Evolutionary conservation across 2,329 filamentous ascomycete species (phyloP), one percentile per base, ranked within the genome.

Genomic region (Emmonsiellopsis sp.): DNA sequence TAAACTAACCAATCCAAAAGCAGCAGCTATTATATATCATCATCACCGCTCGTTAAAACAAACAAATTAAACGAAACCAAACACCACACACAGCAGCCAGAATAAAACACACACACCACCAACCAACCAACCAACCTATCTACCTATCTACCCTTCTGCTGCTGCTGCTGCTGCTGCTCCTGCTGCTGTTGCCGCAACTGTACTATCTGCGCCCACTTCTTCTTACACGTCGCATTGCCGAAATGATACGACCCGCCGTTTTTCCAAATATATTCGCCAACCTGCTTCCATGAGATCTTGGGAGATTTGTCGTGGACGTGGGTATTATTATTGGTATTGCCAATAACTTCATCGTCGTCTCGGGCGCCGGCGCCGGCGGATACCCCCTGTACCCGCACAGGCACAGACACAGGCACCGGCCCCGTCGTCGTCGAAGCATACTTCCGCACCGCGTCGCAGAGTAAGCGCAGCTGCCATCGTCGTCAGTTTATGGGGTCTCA

Each of bases 191-290:
- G 34, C 16, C 10, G 16, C 20, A 49, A 35, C 35, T 37, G 3
- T 54, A 61, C 15, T 15, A 78, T 60, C 63, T 81, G 76, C 13
- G 71, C 65, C 76, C 79, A 84, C 68, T 82, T 83, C 68, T 79
- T 81, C 65, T 82, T 82, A 61, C 79, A 82, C 0, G 81, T 83
- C 2, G 79, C 75, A 59, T 80, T 78, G 2, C 80, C 80, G 61
- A 83, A 84, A 35, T 73, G 71, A 61, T 84, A 84, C 2, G 75
- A 76, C 7, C 79, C 80, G 2, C 79, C 79, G 44, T 77, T 63
- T 3, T 66, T 61, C 57, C 62, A 65, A 53, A 85, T 81, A 57
- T 75, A 77, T 34, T 79, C 74, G 1, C 76, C 73, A 20, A 84
- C 75, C 53, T 74, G 75, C 68, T 82, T 82, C 81, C 81, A 84